Base-by-base conservation (phyloP, 2,329 filamentous ascomycete genomes). In the Orbilia oligospora region DNA sequence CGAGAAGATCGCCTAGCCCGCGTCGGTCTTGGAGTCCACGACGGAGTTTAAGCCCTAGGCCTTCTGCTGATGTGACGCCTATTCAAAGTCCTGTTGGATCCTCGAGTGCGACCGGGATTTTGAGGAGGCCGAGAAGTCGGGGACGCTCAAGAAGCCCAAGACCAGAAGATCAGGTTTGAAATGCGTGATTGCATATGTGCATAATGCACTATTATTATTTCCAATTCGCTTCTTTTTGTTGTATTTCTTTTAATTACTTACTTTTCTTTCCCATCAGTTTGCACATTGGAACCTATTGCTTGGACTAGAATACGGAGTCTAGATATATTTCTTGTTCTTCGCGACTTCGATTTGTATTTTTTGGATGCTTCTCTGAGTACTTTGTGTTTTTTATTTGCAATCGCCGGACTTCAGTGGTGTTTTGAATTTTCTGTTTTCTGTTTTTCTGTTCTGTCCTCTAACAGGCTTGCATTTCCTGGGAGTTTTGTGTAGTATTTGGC, bases 1-100 rank as follows among this genome's bases (percentile, higher is more conserved):
- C 73, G 14, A 44, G 73, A 33, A 51, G 73, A n/a, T 77, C 73
- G 14, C 67, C 67, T 10, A 77, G 73, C 56, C 73, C 73, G 14
- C 38, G 73, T n/a, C 67, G 73, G 9, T 77, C 73, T 8, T 77
- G 73, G 73, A 77, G 73, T 16, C 73, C 73, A 18, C 36, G 73
- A n/a, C 41, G 73, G 5, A 67, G 67, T 24, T 33, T 77, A 22
- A 76, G 72, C 16, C 72, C 72, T 1, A 61, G 72, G 8, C 72
- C 66, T 20, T 76, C 72, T 8, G 66, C 58, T 10, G 73, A 77
- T 20, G 56, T 49, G 12, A 77, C 49, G 1, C 73, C 73, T 0
- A 61, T 69, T 14, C 67, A 51, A 24, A 77, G 58, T 20, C 73
- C 73, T 27, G 53, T 77, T 33, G 73, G 67, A 4, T 77, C 73